Base-by-base conservation (phyloP, 2,329 filamentous ascomycete genomes). In the Scedosporium aurantiacum region DNA sequence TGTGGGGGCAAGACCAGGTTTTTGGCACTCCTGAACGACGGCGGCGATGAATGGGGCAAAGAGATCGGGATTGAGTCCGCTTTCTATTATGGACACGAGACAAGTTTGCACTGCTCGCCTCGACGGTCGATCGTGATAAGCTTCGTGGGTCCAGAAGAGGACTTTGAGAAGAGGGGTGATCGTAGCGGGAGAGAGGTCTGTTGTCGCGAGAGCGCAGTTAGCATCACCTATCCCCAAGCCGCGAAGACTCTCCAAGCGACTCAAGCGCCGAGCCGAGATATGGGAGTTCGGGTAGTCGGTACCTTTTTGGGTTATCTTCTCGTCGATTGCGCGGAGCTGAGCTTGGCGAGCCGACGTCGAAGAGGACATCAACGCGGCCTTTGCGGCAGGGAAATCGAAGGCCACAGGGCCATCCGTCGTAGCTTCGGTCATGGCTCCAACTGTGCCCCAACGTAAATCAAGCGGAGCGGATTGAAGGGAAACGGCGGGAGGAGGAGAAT, bases 111-210 rank as follows among this genome's bases (percentile, higher is more conserved):
- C 91, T 43, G 90, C 91, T 67, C 86, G 82, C 67, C 94, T 85
- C 54, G 94, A 97, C 65, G 84, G 78, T 68, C 92, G 86, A 75
- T 99, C 94, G 73, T 86, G 78, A 74, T 97, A 99, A 67, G 89
- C 85, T 64, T 90, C 84, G 70, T 97, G 91, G 59, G 92, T 97
- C 71, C 85, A 85, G 76, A 97, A 93, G 37, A 99, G 83, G 40
- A 91, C 78, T 64, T 84, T 81, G 65, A 96, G 76, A 60, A 94
- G 73, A 63, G 74, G 72, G 58, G 79, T 74, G 61, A 84, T 74
- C 60, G 80, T 72, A 55, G 78, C 72, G 71, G 74, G 71, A 62
- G 80, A 76, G 67, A 81, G 71, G 63, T 76, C 81, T 81, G 66
- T 47, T 64, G 62, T 37, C 54, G 63, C 32, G 54, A 57, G 43